Conservation (phyloP, 768 basidiomycete species). For the Naganishia randhawae region DNA sequence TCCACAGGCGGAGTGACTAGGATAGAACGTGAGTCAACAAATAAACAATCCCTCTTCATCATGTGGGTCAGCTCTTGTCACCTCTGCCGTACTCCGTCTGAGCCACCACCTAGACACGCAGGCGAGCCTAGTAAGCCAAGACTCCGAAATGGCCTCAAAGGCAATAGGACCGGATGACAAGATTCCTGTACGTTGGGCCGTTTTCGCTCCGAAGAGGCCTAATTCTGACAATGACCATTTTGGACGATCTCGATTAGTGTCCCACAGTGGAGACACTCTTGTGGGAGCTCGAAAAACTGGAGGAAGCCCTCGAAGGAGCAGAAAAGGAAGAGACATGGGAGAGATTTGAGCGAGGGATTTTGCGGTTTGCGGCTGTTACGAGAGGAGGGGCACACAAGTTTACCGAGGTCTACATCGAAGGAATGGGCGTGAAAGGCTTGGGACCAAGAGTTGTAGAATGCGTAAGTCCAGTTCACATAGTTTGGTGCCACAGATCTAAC, state of each 20-base stretch:
- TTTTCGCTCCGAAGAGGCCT: too few species aligned
- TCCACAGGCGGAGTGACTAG: background rate
- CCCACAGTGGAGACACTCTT: slow-evolving; percentile 43
- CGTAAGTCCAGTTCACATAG: slow-evolving; percentile 38
- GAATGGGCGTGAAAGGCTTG: slow-evolving; percentile 45
- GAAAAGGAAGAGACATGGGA: slow-evolving; percentile 55
- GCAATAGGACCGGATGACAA: slow-evolving; percentile 39
- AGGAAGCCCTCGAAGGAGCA: slow-evolving; percentile 40
- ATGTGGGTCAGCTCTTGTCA: background rate
- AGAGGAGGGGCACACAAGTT: slow-evolving; percentile 51
- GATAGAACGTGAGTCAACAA: slow-evolving; percentile 17
- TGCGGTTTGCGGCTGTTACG: slow-evolving; percentile 52
- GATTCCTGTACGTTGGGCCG: slow-evolving; percentile 37
- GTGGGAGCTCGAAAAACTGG: slow-evolving; percentile 46
- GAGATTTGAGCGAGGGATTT: slow-evolving; percentile 51
- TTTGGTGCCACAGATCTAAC: too few species aligned
- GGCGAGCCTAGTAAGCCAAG: too few species aligned
- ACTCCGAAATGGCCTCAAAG: slow-evolving; percentile 18
- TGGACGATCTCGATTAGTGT: slow-evolving; percentile 34
- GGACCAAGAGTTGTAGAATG: slow-evolving; percentile 44
- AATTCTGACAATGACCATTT: background rate
- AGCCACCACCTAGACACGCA: background rate
- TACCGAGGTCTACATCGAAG: slow-evolving; percentile 40
- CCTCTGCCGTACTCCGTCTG: background rate
- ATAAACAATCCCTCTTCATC: background rate